Conservation (phyloP, 2,329 filamentous ascomycete genomes). For the Tolypocladium endophyticum region DNA sequence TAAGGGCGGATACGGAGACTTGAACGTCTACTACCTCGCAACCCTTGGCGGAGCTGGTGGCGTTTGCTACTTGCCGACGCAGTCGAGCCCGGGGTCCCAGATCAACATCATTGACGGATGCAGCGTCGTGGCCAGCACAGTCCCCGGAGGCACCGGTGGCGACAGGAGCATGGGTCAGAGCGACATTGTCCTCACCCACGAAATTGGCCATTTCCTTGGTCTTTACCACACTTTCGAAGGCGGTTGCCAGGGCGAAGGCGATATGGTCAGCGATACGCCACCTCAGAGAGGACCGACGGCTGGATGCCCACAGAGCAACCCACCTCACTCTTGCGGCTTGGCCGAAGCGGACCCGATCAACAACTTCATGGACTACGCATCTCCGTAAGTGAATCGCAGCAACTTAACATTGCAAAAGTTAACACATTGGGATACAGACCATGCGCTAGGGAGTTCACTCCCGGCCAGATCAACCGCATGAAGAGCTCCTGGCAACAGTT, state of each 20-base stretch:
- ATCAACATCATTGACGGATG: neutral
- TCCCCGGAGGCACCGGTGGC: neutral
- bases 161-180: neutral
- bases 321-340: neutral
- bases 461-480: neutral
- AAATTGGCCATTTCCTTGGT: neutral
- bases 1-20: neutral
- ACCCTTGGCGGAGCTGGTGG: neutral
- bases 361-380: neutral
- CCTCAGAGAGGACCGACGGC: neutral
- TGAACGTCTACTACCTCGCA: neutral
- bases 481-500: neutral
- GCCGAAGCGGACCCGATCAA: neutral
- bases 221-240: neutral
- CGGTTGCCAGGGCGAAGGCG: neutral
- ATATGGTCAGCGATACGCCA: neutral
- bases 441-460: neutral
- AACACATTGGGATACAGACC: neutral
- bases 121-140: neutral
- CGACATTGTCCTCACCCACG: neutral
- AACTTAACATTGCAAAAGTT: neutral
- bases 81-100: neutral
- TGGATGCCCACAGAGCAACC: neutral
- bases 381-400: neutral
- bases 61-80: neutral